Evolutionary conservation across 2,329 filamentous ascomycete genomes (phyloP).

Genomic region (Curvularia eragrostidis): DNA sequence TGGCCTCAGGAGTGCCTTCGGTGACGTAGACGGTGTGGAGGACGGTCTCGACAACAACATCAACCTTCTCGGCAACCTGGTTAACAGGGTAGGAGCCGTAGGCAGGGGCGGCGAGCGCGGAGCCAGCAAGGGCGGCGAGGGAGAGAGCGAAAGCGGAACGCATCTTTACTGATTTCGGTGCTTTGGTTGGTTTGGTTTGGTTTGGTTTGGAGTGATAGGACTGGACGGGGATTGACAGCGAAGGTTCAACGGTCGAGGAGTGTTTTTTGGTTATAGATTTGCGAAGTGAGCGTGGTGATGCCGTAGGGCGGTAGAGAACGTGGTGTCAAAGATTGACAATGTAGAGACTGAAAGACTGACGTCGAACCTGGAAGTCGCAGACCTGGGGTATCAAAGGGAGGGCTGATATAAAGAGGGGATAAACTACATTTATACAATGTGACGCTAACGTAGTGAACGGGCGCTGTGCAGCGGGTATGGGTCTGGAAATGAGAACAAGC

Average conservation of each 20-base stretch:
- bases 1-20: constrained; percentile 20
- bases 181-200: constrained; percentile 11
- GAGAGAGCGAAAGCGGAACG: constrained; percentile 31
- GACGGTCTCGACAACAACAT: constrained; percentile 38
- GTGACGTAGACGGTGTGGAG: constrained; percentile 36
- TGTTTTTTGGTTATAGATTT: constrained; percentile 17
- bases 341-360: constrained; percentile 37
- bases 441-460: constrained; percentile 18
- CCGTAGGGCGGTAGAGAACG: constrained; percentile 43
- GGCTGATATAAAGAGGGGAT: constrained; percentile 22
- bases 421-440: constrained; percentile 37
- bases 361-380: constrained; percentile 47
- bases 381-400: constrained; percentile 32
- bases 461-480: constrained; percentile 25
- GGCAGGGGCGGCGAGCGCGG: constrained; percentile 36
- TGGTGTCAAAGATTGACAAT: constrained; percentile 42
- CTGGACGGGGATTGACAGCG: constrained; percentile 21
- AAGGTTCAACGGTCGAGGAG: constrained; percentile 28
- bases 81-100: constrained; percentile 3
- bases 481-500: constrained; percentile 36
- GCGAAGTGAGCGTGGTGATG: constrained; percentile 32
- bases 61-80: constrained; percentile 21
- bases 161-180: constrained; percentile 37
- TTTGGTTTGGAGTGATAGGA: constrained; percentile 14
- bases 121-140: constrained; percentile 43